Conservation (phyloP, 2,329 filamentous ascomycete species). For the Fusarium veterinarium region DNA sequence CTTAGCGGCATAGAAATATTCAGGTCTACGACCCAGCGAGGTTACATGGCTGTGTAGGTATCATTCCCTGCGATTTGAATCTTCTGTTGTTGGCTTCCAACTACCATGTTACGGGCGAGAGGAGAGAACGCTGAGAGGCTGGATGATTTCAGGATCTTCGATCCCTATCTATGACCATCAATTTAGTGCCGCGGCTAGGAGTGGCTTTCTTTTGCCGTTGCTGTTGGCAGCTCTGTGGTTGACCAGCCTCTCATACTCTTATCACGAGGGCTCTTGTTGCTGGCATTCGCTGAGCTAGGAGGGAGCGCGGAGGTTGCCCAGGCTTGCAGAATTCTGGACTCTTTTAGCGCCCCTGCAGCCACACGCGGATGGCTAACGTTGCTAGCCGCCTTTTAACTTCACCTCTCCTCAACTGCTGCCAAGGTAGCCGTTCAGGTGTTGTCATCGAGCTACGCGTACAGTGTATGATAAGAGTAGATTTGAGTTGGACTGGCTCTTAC, state of each 20-base stretch:
- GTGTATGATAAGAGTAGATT: not conserved
- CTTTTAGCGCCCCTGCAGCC: conserved; percentile 14
- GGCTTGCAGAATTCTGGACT: not conserved
- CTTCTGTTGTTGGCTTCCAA: conserved; percentile 5
- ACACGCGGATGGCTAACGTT: not conserved
- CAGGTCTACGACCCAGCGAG: not conserved
- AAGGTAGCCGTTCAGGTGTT: not conserved
- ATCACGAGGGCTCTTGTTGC: not conserved
- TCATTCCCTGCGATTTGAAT: not conserved
- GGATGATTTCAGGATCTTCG: not conserved
- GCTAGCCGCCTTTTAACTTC: not conserved
- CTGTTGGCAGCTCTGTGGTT: not conserved
- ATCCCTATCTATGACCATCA: conserved; percentile 1
- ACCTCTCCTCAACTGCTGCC: not conserved
- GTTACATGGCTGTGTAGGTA: not conserved
- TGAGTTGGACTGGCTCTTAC: not conserved
- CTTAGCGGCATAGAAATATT: not conserved
- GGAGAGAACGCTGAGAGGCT: conserved; percentile 1
- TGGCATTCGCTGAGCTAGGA: not conserved
- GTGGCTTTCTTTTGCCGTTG: not conserved
- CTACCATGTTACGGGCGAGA: not conserved
- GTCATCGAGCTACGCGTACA: conserved; percentile 14
- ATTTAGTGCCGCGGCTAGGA: not conserved
- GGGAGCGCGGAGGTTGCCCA: not conserved
- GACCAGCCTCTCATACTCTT: not conserved